These are phyloP conservation scores for Jaenimonas drosophilae DNA, from an alignment of 208 protist species.

Conservation along the genomic window DNA sequence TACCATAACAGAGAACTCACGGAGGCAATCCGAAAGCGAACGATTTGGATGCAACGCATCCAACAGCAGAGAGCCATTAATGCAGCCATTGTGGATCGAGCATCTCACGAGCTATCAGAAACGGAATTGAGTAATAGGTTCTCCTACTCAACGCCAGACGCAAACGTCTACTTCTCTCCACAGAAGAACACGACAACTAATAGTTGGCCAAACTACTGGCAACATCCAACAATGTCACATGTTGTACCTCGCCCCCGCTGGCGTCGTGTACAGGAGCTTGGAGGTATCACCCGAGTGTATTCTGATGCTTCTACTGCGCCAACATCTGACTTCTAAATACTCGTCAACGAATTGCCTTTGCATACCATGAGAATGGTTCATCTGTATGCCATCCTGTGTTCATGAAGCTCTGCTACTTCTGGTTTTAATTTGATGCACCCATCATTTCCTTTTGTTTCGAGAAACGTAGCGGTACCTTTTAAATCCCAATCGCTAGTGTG, in stretches of 20 bases:
- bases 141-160: constrained; percentile 54
- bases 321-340: constrained; percentile 59
- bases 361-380: background rate
- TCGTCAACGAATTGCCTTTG: no score
- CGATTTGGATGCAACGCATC: constrained; percentile 76
- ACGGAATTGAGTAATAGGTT: constrained; percentile 33
- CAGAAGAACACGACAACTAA: constrained; percentile 46
- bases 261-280: constrained; percentile 65
- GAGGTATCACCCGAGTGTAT: constrained; percentile 78
- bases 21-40: constrained; percentile 66
- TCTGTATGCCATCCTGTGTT: background rate
- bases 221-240: constrained; percentile 63
- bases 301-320: constrained; percentile 25
- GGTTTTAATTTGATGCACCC: no score
- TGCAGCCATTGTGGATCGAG: constrained; percentile 27
- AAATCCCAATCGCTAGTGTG: no score
- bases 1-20: constrained; percentile 76
- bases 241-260: constrained; percentile 75
- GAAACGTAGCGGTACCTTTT: no score
- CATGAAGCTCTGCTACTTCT: no score
- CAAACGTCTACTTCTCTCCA: constrained; percentile 74
- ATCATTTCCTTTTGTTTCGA: no score
- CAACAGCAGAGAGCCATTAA: constrained; percentile 78
- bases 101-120: constrained; percentile 15
- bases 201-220: constrained; percentile 85